phyloP scores from a whole-genome alignment of 495 filamentous ascomycete genomes.

The Xylaria telfairii region DNA sequence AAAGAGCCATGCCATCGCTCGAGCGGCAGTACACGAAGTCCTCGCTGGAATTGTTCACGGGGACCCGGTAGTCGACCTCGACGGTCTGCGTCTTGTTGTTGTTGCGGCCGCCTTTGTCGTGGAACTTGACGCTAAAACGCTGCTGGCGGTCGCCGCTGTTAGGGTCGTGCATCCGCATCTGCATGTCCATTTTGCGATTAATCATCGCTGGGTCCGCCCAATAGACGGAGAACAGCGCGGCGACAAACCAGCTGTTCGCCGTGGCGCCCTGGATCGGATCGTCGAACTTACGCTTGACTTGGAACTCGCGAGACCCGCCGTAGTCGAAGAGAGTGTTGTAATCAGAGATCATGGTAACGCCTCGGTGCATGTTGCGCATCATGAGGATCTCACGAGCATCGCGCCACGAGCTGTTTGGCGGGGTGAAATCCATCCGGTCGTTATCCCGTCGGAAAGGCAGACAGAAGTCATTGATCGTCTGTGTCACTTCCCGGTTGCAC shows the following conservation, averaged over 20 bases:
- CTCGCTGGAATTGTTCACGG: slow-evolving; percentile 45
- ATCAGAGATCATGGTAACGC: slow-evolving; percentile 23
- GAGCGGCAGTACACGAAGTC: slow-evolving; percentile 46
- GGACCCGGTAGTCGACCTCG: slow-evolving; percentile 45
- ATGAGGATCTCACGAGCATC: slow-evolving; percentile 36
- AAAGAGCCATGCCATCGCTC: slow-evolving; percentile 41
- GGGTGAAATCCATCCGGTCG: slow-evolving; percentile 27
- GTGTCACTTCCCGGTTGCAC: slow-evolving; percentile 39
- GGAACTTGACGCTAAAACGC: slow-evolving; percentile 38
- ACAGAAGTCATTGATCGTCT: slow-evolving; percentile 42
- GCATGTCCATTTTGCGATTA: slow-evolving; percentile 28
- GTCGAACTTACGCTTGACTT: slow-evolving; percentile 37
- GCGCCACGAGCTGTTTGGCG: slow-evolving; percentile 41
- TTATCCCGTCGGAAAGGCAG: slow-evolving; percentile 40
- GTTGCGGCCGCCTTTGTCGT: slow-evolving; percentile 48
- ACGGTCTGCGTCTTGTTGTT: slow-evolving; percentile 43
- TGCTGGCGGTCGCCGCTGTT: slow-evolving; percentile 10
- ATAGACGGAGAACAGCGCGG: slow-evolving; percentile 45
- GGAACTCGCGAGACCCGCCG: slow-evolving; percentile 27
- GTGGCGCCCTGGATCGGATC: slow-evolving; percentile 46
- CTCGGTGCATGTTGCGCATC: slow-evolving; percentile 28
- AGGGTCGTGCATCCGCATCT: background rate
- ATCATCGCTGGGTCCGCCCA: slow-evolving; percentile 43
- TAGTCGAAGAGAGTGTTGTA: slow-evolving; percentile 10
- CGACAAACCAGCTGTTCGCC: slow-evolving; percentile 44